Base-by-base conservation (phyloP, 306 rosid genomes). In the Malus sieversii region DNA sequence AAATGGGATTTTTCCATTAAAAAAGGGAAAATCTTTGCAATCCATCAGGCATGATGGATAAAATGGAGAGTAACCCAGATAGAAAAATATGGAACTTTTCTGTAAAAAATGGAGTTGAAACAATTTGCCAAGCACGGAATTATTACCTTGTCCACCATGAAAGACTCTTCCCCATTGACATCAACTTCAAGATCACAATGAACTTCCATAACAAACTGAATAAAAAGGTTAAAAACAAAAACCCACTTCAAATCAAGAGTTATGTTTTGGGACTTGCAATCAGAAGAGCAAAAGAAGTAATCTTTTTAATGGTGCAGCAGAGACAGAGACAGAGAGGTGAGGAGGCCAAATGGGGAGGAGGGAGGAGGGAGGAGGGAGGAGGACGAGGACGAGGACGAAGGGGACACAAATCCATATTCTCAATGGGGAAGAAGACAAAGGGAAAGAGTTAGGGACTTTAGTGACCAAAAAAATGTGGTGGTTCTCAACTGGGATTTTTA, bases 141-240 rank as follows among this genome's bases (percentile, higher is more conserved):
- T 48, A 15, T 76, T 81, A 90, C 99, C 97, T 85, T 90, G 86
- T 95, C 88, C 40, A 92, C 92, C 85, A 90, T 74, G 88, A 95
- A 95, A 44, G 86, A 83, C 80, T 90, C 92, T 86, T 95, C 93
- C 60, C 97, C 97, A 82, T 95, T 90, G 74, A 95, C 93, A 82
- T 92, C 99, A 33, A 95, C 97, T 89, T 92, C 86, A 84, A 95
- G 97, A 78, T 92, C 85, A 83, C 93, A 87, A 83, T 70, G 84
- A 78, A 65, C 62, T 68, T 89, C 97, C 97, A 95, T 92, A 25
- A 40, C 67, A 19, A 59, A 60, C 40, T 35, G 40, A 44, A 53
- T 40, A 55, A 66, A 27, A 78, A 33, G 10, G 25, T 18, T 53
- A 11, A 53, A 38, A 62, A 44, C 35, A 32, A 58, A 25, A 78